Evolutionary conservation across 208 protist genomes (phyloP).

Genomic region (Wallacemonas sp.): DNA sequence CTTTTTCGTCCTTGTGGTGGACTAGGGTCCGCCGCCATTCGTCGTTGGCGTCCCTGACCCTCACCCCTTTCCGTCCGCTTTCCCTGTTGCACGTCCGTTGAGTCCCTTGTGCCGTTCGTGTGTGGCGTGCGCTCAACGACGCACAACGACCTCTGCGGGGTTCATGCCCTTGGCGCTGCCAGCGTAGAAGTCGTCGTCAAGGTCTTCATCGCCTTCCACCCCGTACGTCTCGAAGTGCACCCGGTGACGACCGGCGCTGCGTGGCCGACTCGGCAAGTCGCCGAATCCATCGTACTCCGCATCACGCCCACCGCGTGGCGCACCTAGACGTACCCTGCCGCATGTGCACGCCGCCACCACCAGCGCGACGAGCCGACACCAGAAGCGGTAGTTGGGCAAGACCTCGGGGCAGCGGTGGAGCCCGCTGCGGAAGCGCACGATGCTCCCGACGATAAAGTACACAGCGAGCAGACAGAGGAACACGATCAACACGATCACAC

Average conservation of each 20-base stretch:
- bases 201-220: slow-evolving; percentile 48
- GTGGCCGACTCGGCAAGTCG: slow-evolving; percentile 28
- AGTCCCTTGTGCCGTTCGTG: slow-evolving; percentile 1
- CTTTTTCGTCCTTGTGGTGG: no score
- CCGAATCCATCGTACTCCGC: slow-evolving; percentile 2
- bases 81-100: not conserved
- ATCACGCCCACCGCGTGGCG: not conserved
- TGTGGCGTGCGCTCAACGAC: slow-evolving; percentile 18
- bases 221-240: slow-evolving; percentile 51
- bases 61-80: no score
- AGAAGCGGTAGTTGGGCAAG: slow-evolving; percentile 78
- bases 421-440: slow-evolving; percentile 72
- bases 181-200: slow-evolving; percentile 9
- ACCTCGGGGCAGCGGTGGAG: slow-evolving; percentile 69
- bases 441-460: slow-evolving; percentile 67
- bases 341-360: slow-evolving; percentile 44
- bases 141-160: slow-evolving; percentile 40
- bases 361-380: slow-evolving; percentile 30
- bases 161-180: slow-evolving; percentile 26
- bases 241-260: slow-evolving; percentile 15
- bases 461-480: slow-evolving; percentile 21
- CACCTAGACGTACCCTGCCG: slow-evolving; percentile 23
- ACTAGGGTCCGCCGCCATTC: no score
- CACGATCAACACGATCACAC: slow-evolving; percentile 37
- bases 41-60: no score